phyloP scores from a whole-genome alignment of 1,284 basidiomycete species.

The Trametes sp. region DNA sequence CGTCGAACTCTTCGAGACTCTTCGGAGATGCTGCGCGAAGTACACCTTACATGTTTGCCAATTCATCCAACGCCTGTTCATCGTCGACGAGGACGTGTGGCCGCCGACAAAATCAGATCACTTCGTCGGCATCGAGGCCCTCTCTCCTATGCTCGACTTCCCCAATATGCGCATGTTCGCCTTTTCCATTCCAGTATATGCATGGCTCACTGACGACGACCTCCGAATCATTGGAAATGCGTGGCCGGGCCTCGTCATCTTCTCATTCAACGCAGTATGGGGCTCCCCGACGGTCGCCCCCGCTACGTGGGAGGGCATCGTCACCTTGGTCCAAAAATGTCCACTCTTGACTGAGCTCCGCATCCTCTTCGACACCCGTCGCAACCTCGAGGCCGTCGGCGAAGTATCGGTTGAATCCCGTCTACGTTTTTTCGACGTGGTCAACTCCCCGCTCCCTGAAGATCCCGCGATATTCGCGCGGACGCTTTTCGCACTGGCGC shows the following conservation, averaged over 20 bases:
- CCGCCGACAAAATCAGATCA: neutral
- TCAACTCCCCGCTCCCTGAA: neutral
- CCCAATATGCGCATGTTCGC: neutral
- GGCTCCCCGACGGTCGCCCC: neutral
- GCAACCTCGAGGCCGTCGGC: neutral
- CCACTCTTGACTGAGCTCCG: neutral
- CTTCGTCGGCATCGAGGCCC: neutral
- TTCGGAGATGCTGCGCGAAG: neutral
- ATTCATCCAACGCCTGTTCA: neutral
- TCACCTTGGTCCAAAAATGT: neutral
- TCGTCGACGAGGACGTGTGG: neutral
- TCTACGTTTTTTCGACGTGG: constrained; percentile 4
- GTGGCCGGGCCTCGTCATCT: neutral
- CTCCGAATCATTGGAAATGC: neutral
- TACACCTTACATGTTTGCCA: neutral
- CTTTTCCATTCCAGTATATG: neutral
- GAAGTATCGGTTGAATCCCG: neutral
- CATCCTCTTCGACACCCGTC: neutral
- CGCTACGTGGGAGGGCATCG: neutral
- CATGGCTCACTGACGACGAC: neutral
- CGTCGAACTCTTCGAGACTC: neutral
- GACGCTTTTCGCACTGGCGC: constrained; percentile 4
- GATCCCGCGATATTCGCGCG: constrained; percentile 1
- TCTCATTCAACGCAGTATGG: neutral
- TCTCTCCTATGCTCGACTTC: neutral